These are phyloP conservation scores for Dittrichia graveolens DNA, from an alignment of 129 eudicot species.

Conservation along the genomic window DNA sequence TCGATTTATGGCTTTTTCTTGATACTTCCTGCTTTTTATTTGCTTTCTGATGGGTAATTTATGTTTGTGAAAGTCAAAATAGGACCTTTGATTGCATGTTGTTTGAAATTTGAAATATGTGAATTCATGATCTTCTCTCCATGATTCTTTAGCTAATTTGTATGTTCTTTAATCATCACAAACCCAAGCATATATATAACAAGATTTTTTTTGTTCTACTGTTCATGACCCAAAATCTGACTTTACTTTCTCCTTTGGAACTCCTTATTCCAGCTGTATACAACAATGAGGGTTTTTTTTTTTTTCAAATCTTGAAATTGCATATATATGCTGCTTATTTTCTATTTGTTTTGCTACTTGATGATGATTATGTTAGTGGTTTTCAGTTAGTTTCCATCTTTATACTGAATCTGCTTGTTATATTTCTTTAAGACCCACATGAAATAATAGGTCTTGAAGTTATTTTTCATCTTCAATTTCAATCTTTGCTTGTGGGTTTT, in stretches of 20 bases:
- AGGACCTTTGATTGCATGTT: neutral
- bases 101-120: constrained; percentile 10
- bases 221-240: constrained; percentile 25
- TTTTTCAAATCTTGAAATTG: no score
- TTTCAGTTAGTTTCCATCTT: neutral
- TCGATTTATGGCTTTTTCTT: neutral
- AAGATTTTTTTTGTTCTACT: constrained; percentile 17
- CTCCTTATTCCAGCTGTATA: neutral
- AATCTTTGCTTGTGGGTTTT: constrained; percentile 16
- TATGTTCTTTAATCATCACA: constrained; percentile 22
- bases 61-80: neutral
- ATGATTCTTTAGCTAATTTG: neutral
- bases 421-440: constrained; percentile 44
- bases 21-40: constrained; percentile 1
- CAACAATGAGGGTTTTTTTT: neutral
- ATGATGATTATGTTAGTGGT: constrained; percentile 1
- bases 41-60: constrained; percentile 5
- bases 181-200: constrained; percentile 1
- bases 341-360: neutral
- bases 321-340: no score
- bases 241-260: constrained; percentile 1
- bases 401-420: neutral
- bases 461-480: constrained; percentile 24
- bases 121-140: constrained; percentile 20
- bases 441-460: constrained; percentile 48